These are phyloP conservation scores for Rhytidhysteron rufulum DNA, from an alignment of 2,329 filamentous ascomycete genomes.

Conservation along the genomic window DNA sequence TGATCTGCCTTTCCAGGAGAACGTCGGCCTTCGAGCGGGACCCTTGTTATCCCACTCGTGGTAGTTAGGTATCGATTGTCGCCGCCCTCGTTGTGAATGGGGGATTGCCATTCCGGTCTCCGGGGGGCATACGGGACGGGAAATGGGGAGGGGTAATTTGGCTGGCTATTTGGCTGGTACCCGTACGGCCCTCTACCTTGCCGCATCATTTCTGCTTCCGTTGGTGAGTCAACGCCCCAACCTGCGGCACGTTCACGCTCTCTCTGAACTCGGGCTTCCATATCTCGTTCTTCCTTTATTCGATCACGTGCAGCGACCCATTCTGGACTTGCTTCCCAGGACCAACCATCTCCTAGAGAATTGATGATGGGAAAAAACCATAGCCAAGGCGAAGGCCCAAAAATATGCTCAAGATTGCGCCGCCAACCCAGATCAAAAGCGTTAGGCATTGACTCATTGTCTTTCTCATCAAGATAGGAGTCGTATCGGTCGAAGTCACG, in stretches of 20 bases:
- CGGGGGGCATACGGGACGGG: conserved; percentile 18
- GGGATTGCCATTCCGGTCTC: conserved; percentile 29
- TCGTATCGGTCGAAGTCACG: conserved; percentile 67
- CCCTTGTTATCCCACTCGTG: conserved; percentile 26
- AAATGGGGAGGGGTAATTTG: conserved; percentile 13
- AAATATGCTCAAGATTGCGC: conserved; percentile 74
- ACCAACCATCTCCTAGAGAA: conserved; percentile 89
- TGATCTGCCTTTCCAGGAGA: conserved; percentile 39
- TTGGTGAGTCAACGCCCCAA: conserved; percentile 54
- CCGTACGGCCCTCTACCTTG: conserved; percentile 22
- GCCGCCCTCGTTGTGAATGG: conserved; percentile 15
- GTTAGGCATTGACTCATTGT: conserved; percentile 82
- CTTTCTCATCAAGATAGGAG: conserved; percentile 83
- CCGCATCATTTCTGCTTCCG: conserved; percentile 32
- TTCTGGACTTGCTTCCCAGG: conserved; percentile 78
- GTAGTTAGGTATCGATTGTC: conserved; percentile 32
- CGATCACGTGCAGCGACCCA: conserved; percentile 71
- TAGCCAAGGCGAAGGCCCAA: conserved; percentile 67
- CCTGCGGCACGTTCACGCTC: conserved; percentile 63
- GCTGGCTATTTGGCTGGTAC: conserved; percentile 26
- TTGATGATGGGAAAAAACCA: conserved; percentile 82
- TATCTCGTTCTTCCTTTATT: conserved; percentile 43
- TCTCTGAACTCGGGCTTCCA: conserved; percentile 49
- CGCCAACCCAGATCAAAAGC: conserved; percentile 88
- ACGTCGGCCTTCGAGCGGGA: conserved; percentile 30